These are phyloP conservation scores for Pseudogymnoascus pannorum DNA, from an alignment of 2,329 filamentous ascomycete species.

Conservation along the genomic window DNA sequence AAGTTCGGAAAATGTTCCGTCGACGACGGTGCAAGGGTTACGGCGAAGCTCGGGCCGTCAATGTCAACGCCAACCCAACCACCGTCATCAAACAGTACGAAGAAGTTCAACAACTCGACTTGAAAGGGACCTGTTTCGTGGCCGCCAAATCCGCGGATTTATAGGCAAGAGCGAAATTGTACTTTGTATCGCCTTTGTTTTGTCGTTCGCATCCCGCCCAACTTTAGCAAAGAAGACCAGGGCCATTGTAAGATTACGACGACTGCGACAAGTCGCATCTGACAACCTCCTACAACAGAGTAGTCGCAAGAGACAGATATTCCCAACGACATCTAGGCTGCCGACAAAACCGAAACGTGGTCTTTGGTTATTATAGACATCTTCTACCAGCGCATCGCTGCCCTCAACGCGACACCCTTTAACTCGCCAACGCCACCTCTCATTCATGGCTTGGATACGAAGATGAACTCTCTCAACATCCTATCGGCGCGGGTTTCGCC, in stretches of 20 bases:
- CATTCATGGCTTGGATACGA: slow-evolving; percentile 47
- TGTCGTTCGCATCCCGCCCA: not conserved
- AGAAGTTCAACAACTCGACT: slow-evolving; percentile 4
- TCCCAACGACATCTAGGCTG: not conserved
- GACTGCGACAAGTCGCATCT: slow-evolving; percentile 3
- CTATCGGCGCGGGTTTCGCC: slow-evolving; percentile 75
- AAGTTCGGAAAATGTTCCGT: slow-evolving; percentile 6
- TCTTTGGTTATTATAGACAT: not conserved
- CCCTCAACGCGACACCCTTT: not conserved
- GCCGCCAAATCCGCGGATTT: slow-evolving; percentile 4
- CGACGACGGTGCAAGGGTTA: slow-evolving; percentile 1
- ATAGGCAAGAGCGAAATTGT: not conserved
- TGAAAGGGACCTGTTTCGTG: slow-evolving; percentile 2
- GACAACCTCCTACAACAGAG: not conserved
- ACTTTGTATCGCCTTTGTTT: slow-evolving; percentile 4
- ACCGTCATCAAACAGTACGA: slow-evolving; percentile 8
- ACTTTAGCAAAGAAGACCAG: not conserved
- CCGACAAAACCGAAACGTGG: not conserved
- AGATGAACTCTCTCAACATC: slow-evolving; percentile 96
- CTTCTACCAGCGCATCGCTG: not conserved
- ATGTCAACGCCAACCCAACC: slow-evolving; percentile 5
- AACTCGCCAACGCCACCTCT: slow-evolving; percentile 11
- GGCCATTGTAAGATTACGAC: slow-evolving; percentile 3
- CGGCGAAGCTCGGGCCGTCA: slow-evolving; percentile 5
- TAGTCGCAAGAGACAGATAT: not conserved